Evolutionary conservation across 306 rosid species (phyloP).

Genomic region (Quercus alba): DNA sequence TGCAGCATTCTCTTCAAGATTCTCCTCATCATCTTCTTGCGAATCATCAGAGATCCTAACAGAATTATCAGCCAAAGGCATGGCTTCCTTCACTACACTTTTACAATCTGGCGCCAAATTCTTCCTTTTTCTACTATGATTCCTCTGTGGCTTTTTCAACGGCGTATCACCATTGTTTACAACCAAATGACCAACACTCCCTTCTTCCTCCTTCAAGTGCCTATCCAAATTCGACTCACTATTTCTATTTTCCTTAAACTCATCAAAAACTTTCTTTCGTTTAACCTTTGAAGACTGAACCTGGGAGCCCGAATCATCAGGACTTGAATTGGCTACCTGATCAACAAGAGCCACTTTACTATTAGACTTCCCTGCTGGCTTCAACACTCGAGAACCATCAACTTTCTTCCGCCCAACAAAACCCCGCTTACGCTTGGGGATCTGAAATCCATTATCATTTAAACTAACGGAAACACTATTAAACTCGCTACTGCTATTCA

Average conservation of each 20-base stretch:
- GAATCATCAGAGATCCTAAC: slow-evolving; percentile 40
- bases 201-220: slow-evolving; percentile 41
- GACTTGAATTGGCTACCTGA: slow-evolving; percentile 41
- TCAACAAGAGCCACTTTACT: slow-evolving; percentile 34
- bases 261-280: slow-evolving; percentile 32
- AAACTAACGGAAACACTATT: slow-evolving; percentile 45
- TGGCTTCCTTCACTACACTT: slow-evolving; percentile 40
- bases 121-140: slow-evolving; percentile 43
- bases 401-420: slow-evolving; percentile 68
- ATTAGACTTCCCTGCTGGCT: slow-evolving; percentile 35
- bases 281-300: slow-evolving; percentile 32
- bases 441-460: slow-evolving; percentile 42
- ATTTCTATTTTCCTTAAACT: slow-evolving; percentile 38
- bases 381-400: slow-evolving; percentile 31
- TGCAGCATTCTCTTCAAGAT: slow-evolving; percentile 98
- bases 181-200: slow-evolving; percentile 34
- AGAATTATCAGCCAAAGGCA: slow-evolving; percentile 39
- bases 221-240: slow-evolving; percentile 43
- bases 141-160: slow-evolving; percentile 45
- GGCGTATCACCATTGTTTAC: slow-evolving; percentile 53
- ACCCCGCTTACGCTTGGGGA: slow-evolving; percentile 87
- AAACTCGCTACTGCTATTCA: slow-evolving; percentile 40
- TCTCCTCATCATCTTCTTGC: slow-evolving; percentile 77
- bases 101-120: slow-evolving; percentile 33
- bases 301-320: slow-evolving; percentile 37